Evolutionary conservation across 176 grass and related monocot genomes (phyloP), one percentile per base, ranked within the genome.

Genomic region (Musa schizocarpa): DNA sequence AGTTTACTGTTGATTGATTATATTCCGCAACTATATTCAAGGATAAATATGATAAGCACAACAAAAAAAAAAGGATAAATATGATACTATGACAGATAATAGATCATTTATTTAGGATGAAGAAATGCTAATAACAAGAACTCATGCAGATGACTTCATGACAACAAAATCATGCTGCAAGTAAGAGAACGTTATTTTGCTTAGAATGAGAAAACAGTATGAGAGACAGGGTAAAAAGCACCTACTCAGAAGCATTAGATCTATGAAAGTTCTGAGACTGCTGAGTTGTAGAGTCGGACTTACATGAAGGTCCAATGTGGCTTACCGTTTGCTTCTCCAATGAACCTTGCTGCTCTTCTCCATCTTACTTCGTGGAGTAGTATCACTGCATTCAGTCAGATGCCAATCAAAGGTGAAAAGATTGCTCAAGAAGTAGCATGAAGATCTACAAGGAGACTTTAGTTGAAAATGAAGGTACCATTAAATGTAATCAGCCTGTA

Each of bases 401-500:
- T 20, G 17, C 26, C 57, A 61, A 26, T 65, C 57, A 61, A 26
- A 29, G 9, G 21, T 27, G 9, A 10, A 13, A 65, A 65, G 11
- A 65, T 65, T 21, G 63, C 21, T 27, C 63, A 64, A 25, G 34
- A 43, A 65, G 23, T 65, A 65, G 11, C 24, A 14, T 65, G 23
- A 27, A 25, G 13, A 5, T 12, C 23, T 11, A 27, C 23, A 65
- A 13, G 63, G 57, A 61, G 17, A 21, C 26, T 26, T 9, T 11
- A 26, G 23, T 23, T 65, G 9, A 26, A 65, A 4, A 71, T 58
- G 3, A 57, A 55, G 16, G 9, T 68, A 49, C 23, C 43, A 69
- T 93, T 79, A 97, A 83, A 93, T 91, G 74, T 93, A 91, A 81
- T 93, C 88, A 57, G 83, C 80, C 74, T 91, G 90, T n/a, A 98